A percentile compares a stretch with the other conserved stretches of the same genome.
phyloP scores from a whole-genome alignment of 2,329 filamentous ascomycete species.

The Epichloe sp. region DNA sequence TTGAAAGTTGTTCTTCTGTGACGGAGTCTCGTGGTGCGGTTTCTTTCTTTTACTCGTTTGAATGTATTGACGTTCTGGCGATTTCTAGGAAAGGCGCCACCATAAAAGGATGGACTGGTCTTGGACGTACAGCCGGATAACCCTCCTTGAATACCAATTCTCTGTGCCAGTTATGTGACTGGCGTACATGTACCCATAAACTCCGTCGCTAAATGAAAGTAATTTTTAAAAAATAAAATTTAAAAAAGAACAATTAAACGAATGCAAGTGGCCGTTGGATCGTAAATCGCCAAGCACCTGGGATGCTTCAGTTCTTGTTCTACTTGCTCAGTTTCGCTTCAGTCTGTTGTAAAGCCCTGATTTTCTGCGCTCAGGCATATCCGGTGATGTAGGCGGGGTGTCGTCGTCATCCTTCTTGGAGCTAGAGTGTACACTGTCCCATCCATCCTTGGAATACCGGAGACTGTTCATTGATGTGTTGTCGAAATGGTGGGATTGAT shows the following conservation, averaged over 20 bases:
- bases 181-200: conserved; percentile 1
- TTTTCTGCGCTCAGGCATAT: conserved; percentile 16
- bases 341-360: conserved; percentile 10
- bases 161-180: too few relatives aligned
- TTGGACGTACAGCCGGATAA: too few relatives aligned
- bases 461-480: conserved; percentile 18
- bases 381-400: conserved; percentile 24
- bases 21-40: too few relatives aligned
- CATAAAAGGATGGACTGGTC: too few relatives aligned
- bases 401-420: conserved; percentile 16
- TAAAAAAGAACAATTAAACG: neutral
- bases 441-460: conserved; percentile 23
- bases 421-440: conserved; percentile 22
- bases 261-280: conserved; percentile 8
- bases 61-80: too few relatives aligned
- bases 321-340: conserved; percentile 2
- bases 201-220: conserved; percentile 11
- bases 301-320: neutral
- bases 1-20: too few relatives aligned
- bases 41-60: too few relatives aligned
- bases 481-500: conserved; percentile 10
- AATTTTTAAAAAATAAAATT: too few relatives aligned
- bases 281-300: neutral
- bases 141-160: too few relatives aligned
- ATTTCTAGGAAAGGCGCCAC: too few relatives aligned